Percentiles rank a stretch among this genome's conserved stretches.
Evolutionary conservation across 2,329 filamentous ascomycete species (phyloP).

Genomic region (Aspergillus luchuensis): DNA sequence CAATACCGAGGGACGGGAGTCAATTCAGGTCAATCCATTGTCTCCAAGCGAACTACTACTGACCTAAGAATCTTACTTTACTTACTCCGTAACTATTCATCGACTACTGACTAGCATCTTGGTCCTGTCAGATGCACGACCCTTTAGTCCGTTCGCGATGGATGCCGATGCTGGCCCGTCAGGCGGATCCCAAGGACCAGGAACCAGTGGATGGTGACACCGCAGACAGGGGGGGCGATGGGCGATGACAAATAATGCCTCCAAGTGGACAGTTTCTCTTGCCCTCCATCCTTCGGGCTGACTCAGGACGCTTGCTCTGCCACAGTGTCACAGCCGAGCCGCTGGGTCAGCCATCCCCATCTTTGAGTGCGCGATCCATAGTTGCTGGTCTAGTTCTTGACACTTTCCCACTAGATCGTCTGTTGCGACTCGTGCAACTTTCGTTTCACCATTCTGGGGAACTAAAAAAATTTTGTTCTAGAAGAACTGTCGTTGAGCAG

Average conservation of each 20-base stretch:
- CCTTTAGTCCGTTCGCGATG: not conserved
- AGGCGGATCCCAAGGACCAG: constrained; percentile 8
- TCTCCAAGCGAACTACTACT: too few relatives aligned
- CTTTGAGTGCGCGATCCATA: not conserved
- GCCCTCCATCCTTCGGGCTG: too few relatives aligned
- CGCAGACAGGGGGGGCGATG: not conserved
- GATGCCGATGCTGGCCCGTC: not conserved
- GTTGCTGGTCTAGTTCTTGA: not conserved
- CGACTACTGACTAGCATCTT: too few relatives aligned
- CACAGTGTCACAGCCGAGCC: not conserved
- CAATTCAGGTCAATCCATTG: too few relatives aligned
- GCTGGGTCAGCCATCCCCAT: not conserved
- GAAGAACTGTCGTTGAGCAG: not conserved
- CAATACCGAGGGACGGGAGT: too few relatives aligned
- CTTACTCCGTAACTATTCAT: too few relatives aligned
- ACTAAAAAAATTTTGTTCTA: not conserved
- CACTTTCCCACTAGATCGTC: not conserved
- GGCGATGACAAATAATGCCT: constrained; percentile 1
- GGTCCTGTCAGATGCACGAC: constrained; percentile 1
- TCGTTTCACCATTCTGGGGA: not conserved
- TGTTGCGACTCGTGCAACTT: not conserved
- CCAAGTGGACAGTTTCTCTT: not conserved
- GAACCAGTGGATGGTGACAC: constrained; percentile 8
- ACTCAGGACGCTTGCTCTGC: too few relatives aligned
- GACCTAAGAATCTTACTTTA: too few relatives aligned